These are phyloP conservation scores for Sclerospora graminicola DNA, from an alignment of 352 stramenopile species.

Conservation along the genomic window DNA sequence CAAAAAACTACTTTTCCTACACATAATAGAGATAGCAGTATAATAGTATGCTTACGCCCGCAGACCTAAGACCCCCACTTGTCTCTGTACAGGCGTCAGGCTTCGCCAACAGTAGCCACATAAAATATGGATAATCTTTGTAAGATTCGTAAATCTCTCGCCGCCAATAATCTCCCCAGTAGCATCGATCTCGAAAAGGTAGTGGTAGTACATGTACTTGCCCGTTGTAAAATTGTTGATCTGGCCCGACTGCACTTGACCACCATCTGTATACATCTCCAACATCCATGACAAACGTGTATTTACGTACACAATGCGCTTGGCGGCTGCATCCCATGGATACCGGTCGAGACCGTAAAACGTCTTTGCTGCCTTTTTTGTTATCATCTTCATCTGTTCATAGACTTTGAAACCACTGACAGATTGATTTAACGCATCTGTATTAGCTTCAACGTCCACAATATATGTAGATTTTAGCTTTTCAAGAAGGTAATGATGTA, in stretches of 20 bases:
- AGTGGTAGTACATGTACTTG: slow-evolving; percentile 17
- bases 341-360: slow-evolving; percentile 33
- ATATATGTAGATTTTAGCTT: slow-evolving; percentile 30
- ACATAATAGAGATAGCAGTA: too few relatives aligned
- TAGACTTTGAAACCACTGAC: slow-evolving; percentile 32
- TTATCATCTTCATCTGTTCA: slow-evolving; percentile 19
- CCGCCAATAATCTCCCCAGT: slow-evolving; percentile 25
- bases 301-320: slow-evolving; percentile 32
- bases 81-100: slow-evolving; percentile 14
- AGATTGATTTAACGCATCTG: slow-evolving; percentile 44
- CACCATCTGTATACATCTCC: slow-evolving; percentile 24
- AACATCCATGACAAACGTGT: slow-evolving; percentile 35
- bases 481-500: slow-evolving; percentile 33
- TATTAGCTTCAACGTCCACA: slow-evolving; percentile 24
- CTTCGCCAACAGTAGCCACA: slow-evolving; percentile 23
- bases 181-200: slow-evolving; percentile 28
- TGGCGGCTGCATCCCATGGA: slow-evolving; percentile 31
- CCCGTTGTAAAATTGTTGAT: slow-evolving; percentile 19
- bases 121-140: slow-evolving; percentile 24
- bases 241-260: slow-evolving; percentile 16
- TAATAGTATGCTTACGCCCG: slow-evolving; percentile 19
- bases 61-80: slow-evolving; percentile 23
- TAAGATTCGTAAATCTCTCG: slow-evolving; percentile 27
- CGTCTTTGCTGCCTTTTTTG: slow-evolving; percentile 17
- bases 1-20: too few relatives aligned